Conservation (phyloP, 768 basidiomycete genomes). For the Mycena polygramma region DNA sequence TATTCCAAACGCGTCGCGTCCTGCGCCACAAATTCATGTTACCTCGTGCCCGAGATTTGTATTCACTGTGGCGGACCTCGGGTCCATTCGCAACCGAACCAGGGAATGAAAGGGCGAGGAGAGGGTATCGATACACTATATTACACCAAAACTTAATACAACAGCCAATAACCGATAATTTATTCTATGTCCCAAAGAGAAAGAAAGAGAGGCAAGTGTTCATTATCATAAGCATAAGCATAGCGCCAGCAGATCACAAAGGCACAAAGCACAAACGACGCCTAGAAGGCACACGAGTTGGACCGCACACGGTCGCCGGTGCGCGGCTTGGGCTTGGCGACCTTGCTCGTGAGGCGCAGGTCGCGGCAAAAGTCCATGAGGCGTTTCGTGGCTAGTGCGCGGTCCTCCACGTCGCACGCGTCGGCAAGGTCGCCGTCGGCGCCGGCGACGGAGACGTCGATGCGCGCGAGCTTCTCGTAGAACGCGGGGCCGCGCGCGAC, state of each 20-base stretch:
- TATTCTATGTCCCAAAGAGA: no score
- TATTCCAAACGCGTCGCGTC: no score
- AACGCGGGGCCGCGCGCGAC: conserved; percentile 63
- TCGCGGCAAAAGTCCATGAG: conserved; percentile 66
- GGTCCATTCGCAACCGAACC: no score
- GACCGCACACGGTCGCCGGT: conserved; percentile 30
- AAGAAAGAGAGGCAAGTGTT: no score
- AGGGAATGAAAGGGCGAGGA: no score
- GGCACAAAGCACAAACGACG: not conserved
- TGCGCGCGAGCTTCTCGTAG: conserved; percentile 62
- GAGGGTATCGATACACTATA: no score
- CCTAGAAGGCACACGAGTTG: conserved; percentile 37
- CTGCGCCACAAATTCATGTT: no score
- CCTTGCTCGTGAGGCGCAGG: conserved; percentile 56
- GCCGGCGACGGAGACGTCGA: conserved; percentile 63
- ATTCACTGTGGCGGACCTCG: no score
- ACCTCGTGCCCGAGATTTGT: no score
- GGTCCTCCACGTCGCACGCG: conserved; percentile 53
- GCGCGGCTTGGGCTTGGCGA: conserved; percentile 39
- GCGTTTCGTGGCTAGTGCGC: conserved; percentile 53
- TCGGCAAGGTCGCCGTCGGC: conserved; percentile 43
- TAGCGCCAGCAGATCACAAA: not conserved
- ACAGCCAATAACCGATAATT: no score
- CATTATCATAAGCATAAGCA: not conserved
- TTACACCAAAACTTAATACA: no score